Conservation (phyloP, 495 filamentous ascomycete species). For the Xylaria nigripes region DNA sequence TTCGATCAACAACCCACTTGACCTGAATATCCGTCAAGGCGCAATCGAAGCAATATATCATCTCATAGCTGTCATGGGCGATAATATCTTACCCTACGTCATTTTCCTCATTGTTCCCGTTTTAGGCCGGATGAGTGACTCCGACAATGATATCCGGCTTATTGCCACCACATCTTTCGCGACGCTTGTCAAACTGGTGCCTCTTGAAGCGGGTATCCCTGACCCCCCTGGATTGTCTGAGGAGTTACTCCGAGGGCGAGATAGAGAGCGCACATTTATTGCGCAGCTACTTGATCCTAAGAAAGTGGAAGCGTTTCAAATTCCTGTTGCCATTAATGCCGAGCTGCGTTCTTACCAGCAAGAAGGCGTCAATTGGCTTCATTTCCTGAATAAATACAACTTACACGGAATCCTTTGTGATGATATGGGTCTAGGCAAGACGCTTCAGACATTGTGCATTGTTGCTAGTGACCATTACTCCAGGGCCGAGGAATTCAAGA, state of each 20-base stretch:
- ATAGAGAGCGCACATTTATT: conserved; percentile 92
- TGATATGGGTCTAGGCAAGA: conserved; percentile 98
- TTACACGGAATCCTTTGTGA: conserved; percentile 97
- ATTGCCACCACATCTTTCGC: conserved; percentile 96
- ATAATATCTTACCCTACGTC: conserved; percentile 90
- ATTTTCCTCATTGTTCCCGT: conserved; percentile 99
- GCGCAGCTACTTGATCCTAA: conserved; percentile 90
- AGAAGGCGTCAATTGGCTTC: conserved; percentile 97
- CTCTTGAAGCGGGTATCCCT: conserved; percentile 94
- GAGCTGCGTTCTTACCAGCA: conserved; percentile 94
- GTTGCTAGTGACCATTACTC: conserved; percentile 95
- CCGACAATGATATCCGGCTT: conserved; percentile 87
- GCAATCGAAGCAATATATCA: conserved; percentile 92
- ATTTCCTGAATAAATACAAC: conserved; percentile 96
- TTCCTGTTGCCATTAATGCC: conserved; percentile 95
- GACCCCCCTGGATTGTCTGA: conserved; percentile 90
- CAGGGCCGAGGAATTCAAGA: conserved; percentile 79
- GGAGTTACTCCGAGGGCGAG: conserved; percentile 78
- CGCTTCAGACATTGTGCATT: conserved; percentile 93
- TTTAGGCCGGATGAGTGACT: conserved; percentile 97
- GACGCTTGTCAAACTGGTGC: conserved; percentile 94
- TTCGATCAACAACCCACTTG: conserved; percentile 76
- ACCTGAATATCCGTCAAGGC: conserved; percentile 81
- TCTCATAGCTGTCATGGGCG: conserved; percentile 96
- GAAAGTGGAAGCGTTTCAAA: conserved; percentile 87